These are phyloP conservation scores for Coffea eugenioides DNA, from an alignment of 257 asterid genomes.

Conservation along the genomic window DNA sequence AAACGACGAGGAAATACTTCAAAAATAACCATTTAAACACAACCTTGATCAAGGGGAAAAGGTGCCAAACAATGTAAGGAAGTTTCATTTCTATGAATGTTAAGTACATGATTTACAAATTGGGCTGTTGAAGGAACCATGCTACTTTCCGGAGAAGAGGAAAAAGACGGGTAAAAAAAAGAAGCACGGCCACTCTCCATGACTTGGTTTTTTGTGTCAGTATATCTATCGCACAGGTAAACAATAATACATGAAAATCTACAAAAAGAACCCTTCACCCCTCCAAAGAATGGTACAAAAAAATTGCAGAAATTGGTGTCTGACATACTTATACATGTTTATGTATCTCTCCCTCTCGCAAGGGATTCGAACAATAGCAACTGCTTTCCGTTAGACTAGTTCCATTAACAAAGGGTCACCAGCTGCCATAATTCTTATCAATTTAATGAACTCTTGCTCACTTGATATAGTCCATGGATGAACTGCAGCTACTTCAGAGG, in stretches of 20 bases:
- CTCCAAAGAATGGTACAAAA: conserved; percentile 47
- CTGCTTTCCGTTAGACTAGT: conserved; percentile 48
- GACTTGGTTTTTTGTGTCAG: conserved; percentile 26
- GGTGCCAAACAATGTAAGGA: not conserved
- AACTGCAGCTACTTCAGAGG: conserved; percentile 84
- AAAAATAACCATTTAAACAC: not conserved
- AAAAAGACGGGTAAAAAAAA: conserved; percentile 16
- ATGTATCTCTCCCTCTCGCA: conserved; percentile 29
- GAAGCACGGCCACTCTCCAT: conserved; percentile 20
- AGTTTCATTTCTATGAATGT: conserved; percentile 23
- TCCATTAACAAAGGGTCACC: conserved; percentile 97
- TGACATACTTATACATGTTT: conserved; percentile 35
- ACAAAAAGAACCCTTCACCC: conserved; percentile 30
- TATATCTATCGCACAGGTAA: conserved; percentile 29
- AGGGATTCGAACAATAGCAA: conserved; percentile 16
- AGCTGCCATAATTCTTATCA: conserved; percentile 83
- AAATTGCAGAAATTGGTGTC: conserved; percentile 32
- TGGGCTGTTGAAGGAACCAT: conserved; percentile 17
- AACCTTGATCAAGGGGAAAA: not conserved
- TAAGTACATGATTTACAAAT: conserved; percentile 30
- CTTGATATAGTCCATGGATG: conserved; percentile 88
- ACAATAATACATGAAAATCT: conserved; percentile 34
- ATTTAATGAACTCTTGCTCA: conserved; percentile 88
- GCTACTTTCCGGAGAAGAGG: not conserved
- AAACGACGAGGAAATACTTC: not conserved